phyloP scores from a whole-genome alignment of 495 filamentous ascomycete genomes.

The Oidiodendron maius region DNA sequence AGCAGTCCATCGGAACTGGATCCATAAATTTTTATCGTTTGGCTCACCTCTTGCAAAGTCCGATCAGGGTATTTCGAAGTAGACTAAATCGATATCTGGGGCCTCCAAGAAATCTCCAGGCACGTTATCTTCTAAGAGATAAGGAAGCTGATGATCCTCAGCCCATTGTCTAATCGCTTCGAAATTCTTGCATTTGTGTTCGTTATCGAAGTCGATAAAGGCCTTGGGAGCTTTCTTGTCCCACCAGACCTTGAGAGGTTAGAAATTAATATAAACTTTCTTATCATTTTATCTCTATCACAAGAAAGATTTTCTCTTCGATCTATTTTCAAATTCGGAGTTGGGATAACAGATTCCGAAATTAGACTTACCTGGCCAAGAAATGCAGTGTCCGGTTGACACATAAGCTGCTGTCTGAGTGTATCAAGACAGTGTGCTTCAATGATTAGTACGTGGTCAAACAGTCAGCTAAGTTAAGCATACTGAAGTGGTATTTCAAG shows the following conservation, averaged over 20 bases:
- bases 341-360: too few species aligned
- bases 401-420: constrained; percentile 51
- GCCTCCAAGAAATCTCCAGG: constrained; percentile 37
- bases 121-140: too few species aligned
- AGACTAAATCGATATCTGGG: constrained; percentile 32
- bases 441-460: constrained; percentile 39
- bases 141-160: constrained; percentile 35
- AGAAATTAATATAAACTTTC: too few species aligned
- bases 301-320: too few species aligned
- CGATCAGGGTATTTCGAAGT: constrained; percentile 30
- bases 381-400: constrained; percentile 43
- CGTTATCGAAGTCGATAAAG: constrained; percentile 50
- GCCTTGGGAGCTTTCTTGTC: constrained; percentile 34
- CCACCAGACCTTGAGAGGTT: too few species aligned
- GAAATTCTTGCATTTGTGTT: constrained; percentile 50
- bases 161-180: constrained; percentile 47
- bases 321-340: too few species aligned
- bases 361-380: too few species aligned
- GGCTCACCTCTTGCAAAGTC: too few species aligned
- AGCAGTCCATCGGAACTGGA: too few species aligned
- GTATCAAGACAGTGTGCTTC: constrained; percentile 52
- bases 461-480: constrained; percentile 42
- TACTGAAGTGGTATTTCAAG: constrained; percentile 39
- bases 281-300: too few species aligned
- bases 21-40: too few species aligned